Evolutionary conservation across 1,139 yeast species (phyloP), one percentile per base, ranked within the genome.

Genomic region (Pichia sp.): DNA sequence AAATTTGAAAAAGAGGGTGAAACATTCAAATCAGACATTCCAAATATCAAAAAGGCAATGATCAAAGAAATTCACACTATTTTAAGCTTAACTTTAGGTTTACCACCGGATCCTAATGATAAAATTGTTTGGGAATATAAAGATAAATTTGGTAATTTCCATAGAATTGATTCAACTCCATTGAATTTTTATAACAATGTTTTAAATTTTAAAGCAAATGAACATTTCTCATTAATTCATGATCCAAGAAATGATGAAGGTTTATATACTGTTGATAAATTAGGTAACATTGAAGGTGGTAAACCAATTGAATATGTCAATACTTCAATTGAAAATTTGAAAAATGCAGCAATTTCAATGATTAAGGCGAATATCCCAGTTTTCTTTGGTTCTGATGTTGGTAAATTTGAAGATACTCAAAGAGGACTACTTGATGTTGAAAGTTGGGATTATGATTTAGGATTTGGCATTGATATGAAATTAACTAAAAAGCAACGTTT

Each of bases 331-430:
- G 61, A 62, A 12, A 69, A 65, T 34, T 64, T 80, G 51, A 80
- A 80, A 62, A 50, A 67, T 39, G 71, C 77, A 16, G 83, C 82
- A 26, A 78, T 80, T 51, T 68, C 68, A 45, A 73, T 78, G 74
- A 70, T 80, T 57, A 70, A 78, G 57, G 73, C 71, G 54, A 75
- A 80, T 55, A 79, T 78, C 53, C 86, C 86, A 0, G 78, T 80
- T 11, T 80, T 80, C 63, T 80, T 80, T 58, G 86, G 86, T 9
- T 76, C 76, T n/a, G 86, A 80, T 55, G 85, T 79, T 30, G 82
- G 82, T 25, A 76, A 79, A 60, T 80, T 71, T 55, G 64, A 68
- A 40, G 73, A 76, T 56, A 60, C 70, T 12, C 50, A 53, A 8
- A 55, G 71, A 4, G 87, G 87, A 12, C 60, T 78, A 22, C 68